phyloP scores from a whole-genome alignment of 176 grass and related monocot genomes.

The Juncus inflexus region DNA sequence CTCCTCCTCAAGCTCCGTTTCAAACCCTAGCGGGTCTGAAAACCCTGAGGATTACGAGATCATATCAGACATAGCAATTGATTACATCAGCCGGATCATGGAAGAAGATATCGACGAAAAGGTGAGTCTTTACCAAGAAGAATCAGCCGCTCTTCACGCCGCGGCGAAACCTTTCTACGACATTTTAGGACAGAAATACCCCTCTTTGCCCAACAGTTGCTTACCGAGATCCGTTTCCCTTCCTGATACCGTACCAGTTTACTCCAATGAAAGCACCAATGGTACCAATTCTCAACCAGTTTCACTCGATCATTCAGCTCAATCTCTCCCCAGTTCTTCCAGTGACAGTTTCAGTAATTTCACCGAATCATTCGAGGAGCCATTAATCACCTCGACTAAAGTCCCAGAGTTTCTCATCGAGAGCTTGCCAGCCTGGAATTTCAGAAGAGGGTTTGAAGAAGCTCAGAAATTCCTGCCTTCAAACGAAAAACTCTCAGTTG shows the following conservation, averaged over 20 bases:
- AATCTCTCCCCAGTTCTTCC: constrained; percentile 28
- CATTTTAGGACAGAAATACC: constrained; percentile 91
- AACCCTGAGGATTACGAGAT: constrained; percentile 84
- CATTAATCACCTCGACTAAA: constrained; percentile 44
- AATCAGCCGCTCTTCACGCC: constrained; percentile 48
- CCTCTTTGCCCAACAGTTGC: constrained; percentile 46
- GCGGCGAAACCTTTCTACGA: constrained; percentile 88
- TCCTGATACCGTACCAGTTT: not conserved
- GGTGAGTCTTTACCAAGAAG: constrained; percentile 74
- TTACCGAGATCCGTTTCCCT: not conserved
- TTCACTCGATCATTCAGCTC: constrained; percentile 27
- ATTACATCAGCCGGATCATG: constrained; percentile 90
- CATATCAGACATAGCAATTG: constrained; percentile 81
- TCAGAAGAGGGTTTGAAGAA: constrained; percentile 79
- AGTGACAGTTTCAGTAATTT: constrained; percentile 15
- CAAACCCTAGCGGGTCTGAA: constrained; percentile 36
- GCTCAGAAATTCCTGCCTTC: constrained; percentile 57
- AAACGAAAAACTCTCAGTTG: constrained; percentile 36
- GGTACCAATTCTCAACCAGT: constrained; percentile 28
- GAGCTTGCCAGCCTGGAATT: constrained; percentile 88
- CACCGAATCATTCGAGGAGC: constrained; percentile 42
- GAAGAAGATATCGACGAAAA: constrained; percentile 98
- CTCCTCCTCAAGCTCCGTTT: constrained; percentile 6
- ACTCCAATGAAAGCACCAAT: constrained; percentile 42
- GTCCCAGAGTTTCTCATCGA: constrained; percentile 69